A percentile compares a stretch with the other conserved stretches of the same genome.
These are phyloP conservation scores for Mycena venus DNA, from an alignment of 768 basidiomycete species.

Conservation along the genomic window DNA sequence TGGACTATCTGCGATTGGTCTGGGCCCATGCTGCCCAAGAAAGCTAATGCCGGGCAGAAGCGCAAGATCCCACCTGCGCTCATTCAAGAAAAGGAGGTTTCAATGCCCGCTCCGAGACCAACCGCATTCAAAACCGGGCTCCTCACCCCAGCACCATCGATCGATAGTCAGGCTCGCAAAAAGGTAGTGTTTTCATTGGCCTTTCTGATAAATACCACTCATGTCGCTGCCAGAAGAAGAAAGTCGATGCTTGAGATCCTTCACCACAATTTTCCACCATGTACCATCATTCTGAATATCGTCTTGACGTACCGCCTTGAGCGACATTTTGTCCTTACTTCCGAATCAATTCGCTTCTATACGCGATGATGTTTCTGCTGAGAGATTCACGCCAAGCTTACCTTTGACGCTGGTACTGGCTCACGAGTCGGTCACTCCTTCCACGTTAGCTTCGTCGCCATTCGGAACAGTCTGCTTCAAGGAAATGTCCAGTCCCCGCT, in stretches of 20 bases:
- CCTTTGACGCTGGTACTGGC: no score
- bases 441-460: no score
- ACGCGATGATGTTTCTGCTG: no score
- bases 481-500: no score
- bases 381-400: no score
- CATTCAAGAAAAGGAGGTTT: neutral
- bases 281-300: neutral
- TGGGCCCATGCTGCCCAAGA: neutral
- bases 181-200: neutral
- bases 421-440: no score
- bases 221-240: neutral
- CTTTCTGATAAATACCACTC: neutral
- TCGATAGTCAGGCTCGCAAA: neutral
- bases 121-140: neutral
- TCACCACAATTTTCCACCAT: neutral
- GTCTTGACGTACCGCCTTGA: neutral
- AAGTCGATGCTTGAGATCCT: neutral
- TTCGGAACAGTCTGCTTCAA: no score
- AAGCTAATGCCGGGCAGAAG: neutral
- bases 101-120: neutral
- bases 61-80: neutral
- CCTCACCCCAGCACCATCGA: neutral
- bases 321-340: no score
- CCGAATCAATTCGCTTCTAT: no score
- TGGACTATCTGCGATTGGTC: neutral